Evolutionary conservation across 176 grass and related monocot species (phyloP).

Genomic region (Hordeum marinum): DNA sequence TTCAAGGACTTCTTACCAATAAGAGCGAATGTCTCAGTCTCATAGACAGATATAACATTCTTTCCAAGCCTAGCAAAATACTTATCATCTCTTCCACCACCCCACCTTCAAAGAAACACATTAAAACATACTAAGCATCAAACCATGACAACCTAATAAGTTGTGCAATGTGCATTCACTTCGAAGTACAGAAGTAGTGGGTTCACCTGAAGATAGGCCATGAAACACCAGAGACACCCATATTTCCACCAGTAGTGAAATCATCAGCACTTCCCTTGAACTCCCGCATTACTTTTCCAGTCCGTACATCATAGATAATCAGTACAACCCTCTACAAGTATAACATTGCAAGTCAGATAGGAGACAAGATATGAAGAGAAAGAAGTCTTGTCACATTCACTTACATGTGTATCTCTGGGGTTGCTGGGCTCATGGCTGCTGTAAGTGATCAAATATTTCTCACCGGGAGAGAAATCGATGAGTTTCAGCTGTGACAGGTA

Average conservation of each 20-base stretch:
- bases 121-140: slow-evolving; percentile 8
- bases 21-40: slow-evolving; percentile 63
- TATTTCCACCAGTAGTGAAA: not conserved
- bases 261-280: not conserved
- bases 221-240: not conserved
- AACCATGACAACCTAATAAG: not conserved
- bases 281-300: not conserved
- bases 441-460: no score
- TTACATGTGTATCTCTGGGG: not conserved
- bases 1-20: slow-evolving; percentile 81
- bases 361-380: not conserved
- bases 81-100: slow-evolving; percentile 82
- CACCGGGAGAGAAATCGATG: no score
- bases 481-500: no score
- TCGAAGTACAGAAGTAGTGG: not conserved
- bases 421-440: no score
- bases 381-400: not conserved
- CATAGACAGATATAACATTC: slow-evolving; percentile 81
- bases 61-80: slow-evolving; percentile 96
- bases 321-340: not conserved
- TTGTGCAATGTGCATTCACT: not conserved
- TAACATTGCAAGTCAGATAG: not conserved
- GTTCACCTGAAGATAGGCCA: slow-evolving; percentile 55
- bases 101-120: slow-evolving; percentile 48
- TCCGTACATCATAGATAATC: not conserved